These are phyloP conservation scores for Penicillium coprophilum DNA, from an alignment of 495 filamentous ascomycete genomes.

Conservation along the genomic window DNA sequence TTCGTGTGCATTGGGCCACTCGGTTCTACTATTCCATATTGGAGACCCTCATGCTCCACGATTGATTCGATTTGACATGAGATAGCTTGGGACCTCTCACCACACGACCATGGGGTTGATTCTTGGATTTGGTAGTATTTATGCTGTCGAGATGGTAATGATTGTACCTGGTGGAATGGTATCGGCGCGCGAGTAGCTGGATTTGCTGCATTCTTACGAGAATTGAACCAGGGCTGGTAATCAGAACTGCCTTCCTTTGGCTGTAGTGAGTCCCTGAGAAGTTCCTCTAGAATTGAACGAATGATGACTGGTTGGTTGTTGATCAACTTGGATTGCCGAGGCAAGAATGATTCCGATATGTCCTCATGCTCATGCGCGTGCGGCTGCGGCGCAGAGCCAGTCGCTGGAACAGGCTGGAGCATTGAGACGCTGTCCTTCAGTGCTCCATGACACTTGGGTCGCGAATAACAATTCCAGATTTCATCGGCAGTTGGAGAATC, in stretches of 20 bases:
- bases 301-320: neutral
- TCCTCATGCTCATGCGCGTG: neutral
- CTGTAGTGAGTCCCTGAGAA: constrained; percentile 3
- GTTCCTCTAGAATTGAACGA: constrained; percentile 5
- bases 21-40: neutral
- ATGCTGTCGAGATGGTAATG: neutral
- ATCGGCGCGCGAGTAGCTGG: neutral
- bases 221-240: neutral
- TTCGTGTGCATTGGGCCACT: neutral
- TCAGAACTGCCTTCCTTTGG: neutral
- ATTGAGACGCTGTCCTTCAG: constrained; percentile 2
- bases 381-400: neutral
- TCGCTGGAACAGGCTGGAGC: neutral
- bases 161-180: neutral
- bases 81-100: neutral
- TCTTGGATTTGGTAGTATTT: neutral
- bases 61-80: constrained; percentile 6
- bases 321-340: neutral
- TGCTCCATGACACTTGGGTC: constrained; percentile 17
- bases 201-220: neutral
- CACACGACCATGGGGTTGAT: constrained; percentile 2
- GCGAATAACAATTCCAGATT: constrained; percentile 30
- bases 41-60: neutral
- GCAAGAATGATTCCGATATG: neutral
- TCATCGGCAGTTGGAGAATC: constrained; percentile 25